A percentile compares a stretch with the other conserved stretches of the same genome.
These are phyloP conservation scores for Rutstroemia sp. DNA, from an alignment of 2,329 filamentous ascomycete species.

Conservation along the genomic window DNA sequence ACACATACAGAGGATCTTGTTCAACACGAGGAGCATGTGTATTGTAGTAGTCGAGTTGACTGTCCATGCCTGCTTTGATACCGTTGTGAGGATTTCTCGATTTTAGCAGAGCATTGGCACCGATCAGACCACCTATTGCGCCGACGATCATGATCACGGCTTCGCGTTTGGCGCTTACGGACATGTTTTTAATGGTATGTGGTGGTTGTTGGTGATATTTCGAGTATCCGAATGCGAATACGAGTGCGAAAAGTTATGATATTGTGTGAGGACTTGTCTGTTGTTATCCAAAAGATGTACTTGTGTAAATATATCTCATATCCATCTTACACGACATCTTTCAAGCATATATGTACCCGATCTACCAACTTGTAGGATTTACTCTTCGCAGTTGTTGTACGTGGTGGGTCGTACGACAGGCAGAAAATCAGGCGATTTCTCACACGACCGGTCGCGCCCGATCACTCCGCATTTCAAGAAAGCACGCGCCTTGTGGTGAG, in stretches of 20 bases:
- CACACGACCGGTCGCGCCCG: not conserved
- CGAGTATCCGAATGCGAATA: too few relatives aligned
- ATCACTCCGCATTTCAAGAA: not conserved
- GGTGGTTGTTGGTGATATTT: not conserved
- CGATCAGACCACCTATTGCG: slow-evolving; percentile 2
- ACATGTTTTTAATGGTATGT: not conserved
- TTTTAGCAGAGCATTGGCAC: slow-evolving; percentile 1
- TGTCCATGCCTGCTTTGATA: slow-evolving; percentile 5
- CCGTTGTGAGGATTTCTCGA: slow-evolving; percentile 1
- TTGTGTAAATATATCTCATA: too few relatives aligned
- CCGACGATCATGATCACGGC: slow-evolving; percentile 1
- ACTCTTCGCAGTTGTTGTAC: not conserved
- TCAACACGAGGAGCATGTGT: not conserved
- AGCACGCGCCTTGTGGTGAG: not conserved
- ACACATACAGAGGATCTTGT: slow-evolving; percentile 6
- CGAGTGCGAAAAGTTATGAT: not conserved
- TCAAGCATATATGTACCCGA: not conserved
- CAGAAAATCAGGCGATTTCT: not conserved
- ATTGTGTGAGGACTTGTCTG: not conserved
- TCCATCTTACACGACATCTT: not conserved
- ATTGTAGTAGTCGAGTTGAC: slow-evolving; percentile 1
- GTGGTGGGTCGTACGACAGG: slow-evolving; percentile 1
- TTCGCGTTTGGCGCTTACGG: slow-evolving; percentile 2
- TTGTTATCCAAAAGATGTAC: not conserved
- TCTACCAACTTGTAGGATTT: not conserved